These are phyloP conservation scores for Entomortierella chlamydospora DNA, from an alignment of 192 early-diverging fungal species.

Conservation along the genomic window DNA sequence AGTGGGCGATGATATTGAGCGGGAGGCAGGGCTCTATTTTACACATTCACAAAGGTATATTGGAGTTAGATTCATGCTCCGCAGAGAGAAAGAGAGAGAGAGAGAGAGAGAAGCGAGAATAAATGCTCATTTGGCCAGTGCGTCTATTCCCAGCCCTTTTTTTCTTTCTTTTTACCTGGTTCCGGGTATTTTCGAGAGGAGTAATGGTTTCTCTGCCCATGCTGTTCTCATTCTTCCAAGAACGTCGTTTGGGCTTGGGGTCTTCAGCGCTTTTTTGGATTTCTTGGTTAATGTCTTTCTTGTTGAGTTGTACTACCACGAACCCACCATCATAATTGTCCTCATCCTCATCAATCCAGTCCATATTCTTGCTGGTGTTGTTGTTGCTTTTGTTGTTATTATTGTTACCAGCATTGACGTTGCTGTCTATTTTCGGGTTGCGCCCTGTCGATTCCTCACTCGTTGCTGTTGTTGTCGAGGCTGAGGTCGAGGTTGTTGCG, in stretches of 20 bases:
- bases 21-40: background rate
- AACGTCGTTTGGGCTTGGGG: background rate
- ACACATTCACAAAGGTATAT: background rate
- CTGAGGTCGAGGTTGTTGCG: background rate
- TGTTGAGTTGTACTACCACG: background rate
- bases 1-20: background rate
- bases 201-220: background rate
- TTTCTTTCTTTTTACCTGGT: background rate
- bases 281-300: background rate
- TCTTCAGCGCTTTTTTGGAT: background rate
- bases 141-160: background rate
- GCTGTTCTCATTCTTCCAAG: background rate
- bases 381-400: background rate
- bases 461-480: background rate
- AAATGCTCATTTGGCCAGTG: background rate
- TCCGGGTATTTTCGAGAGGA: background rate
- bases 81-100: no score
- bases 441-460: background rate
- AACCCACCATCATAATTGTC: constrained; percentile 1
- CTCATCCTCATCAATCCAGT: constrained; percentile 3
- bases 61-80: background rate
- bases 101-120: no score
- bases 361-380: background rate
- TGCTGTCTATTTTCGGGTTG: no score
- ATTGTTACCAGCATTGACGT: background rate